Conservation (phyloP, 225 moss, liverwort and hornwort genomes). For the Climacium dendroides region DNA sequence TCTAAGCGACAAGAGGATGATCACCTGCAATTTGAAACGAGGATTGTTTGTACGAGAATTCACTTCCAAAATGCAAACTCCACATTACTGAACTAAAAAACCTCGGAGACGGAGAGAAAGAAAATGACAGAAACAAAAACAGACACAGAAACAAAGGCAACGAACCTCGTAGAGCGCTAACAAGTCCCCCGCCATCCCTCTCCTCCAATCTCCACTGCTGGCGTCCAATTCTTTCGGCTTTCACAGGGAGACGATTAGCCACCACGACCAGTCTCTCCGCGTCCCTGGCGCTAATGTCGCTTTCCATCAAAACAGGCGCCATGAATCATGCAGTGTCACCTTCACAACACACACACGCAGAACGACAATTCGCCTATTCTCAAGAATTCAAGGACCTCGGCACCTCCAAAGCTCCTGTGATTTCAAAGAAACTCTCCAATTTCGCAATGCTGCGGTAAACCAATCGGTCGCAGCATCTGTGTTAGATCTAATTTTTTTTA, state of each 20-base stretch:
- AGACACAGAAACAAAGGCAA: neutral
- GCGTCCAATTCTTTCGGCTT: conserved; percentile 43
- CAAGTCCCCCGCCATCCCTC: conserved; percentile 74
- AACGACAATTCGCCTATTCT: neutral
- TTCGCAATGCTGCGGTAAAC: neutral
- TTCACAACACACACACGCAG: neutral
- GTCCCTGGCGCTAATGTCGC: neutral
- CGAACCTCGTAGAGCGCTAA: conserved; percentile 74
- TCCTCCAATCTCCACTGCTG: conserved; percentile 43
- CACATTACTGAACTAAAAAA: too few species aligned
- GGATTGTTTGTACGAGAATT: neutral
- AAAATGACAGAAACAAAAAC: neutral
- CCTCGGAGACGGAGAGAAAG: neutral
- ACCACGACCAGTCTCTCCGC: conserved; percentile 67
- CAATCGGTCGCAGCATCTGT: neutral
- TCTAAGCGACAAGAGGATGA: neutral
- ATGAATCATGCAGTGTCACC: neutral
- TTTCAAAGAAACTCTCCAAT: neutral
- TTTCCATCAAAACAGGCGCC: neutral
- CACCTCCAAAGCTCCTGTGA: neutral
- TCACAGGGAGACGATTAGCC: conserved; percentile 76
- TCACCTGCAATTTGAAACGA: neutral
- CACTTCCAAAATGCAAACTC: neutral
- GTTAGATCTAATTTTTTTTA: neutral
- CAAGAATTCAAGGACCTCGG: neutral